Evolutionary conservation across 495 filamentous ascomycete species (phyloP).

Genomic region (Tuber microsphaerosporum): DNA sequence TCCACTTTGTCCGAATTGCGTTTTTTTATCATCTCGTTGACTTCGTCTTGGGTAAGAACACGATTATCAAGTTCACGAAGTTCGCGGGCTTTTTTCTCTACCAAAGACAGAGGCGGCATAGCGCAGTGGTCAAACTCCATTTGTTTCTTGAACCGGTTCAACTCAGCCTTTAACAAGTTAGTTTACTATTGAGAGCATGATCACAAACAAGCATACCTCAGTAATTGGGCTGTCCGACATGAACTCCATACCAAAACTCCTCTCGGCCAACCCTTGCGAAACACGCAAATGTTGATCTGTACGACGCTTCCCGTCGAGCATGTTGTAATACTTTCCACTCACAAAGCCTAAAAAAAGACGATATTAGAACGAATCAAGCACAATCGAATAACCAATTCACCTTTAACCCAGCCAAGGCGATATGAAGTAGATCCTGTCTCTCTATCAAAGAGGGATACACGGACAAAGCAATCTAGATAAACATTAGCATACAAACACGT

Average conservation of each 20-base stretch:
- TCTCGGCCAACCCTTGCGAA: conserved; percentile 67
- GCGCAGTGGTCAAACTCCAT: conserved; percentile 63
- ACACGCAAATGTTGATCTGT: conserved; percentile 67
- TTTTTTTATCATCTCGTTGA: conserved; percentile 66
- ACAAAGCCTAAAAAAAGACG: conserved; percentile 55
- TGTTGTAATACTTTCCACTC: conserved; percentile 69
- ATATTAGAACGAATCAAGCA: conserved; percentile 41
- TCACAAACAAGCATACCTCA: conserved; percentile 52
- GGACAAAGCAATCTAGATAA: conserved; percentile 60
- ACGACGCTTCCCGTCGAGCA: conserved; percentile 63
- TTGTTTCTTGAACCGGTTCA: conserved; percentile 71
- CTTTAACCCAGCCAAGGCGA: conserved; percentile 77
- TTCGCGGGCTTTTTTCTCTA: conserved; percentile 66
- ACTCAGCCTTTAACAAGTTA: conserved; percentile 57
- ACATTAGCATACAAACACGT: conserved; percentile 11
- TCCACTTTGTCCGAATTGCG: conserved; percentile 48
- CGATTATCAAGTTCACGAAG: conserved; percentile 73
- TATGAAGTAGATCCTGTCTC: conserved; percentile 66
- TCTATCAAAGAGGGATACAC: conserved; percentile 69
- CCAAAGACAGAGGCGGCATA: conserved; percentile 58
- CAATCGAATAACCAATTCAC: conserved; percentile 46
- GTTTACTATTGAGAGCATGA: conserved; percentile 19
- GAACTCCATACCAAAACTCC: conserved; percentile 72
- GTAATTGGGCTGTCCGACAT: conserved; percentile 71
- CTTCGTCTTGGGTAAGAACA: conserved; percentile 68